Conservation (phyloP, 805 yeast genomes). For the Wickerhamomyces alni region DNA sequence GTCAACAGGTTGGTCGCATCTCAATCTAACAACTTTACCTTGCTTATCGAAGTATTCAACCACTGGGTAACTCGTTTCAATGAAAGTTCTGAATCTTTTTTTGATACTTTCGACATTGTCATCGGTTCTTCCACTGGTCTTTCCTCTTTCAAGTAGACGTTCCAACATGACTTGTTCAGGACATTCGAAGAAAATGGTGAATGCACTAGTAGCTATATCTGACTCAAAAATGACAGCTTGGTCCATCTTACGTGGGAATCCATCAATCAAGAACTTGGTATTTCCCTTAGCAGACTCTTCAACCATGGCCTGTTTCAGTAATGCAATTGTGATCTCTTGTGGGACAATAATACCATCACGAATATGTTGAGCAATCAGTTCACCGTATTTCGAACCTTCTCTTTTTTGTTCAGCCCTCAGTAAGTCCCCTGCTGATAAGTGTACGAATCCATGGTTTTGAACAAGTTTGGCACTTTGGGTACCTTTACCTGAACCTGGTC, state of each 20-base stretch:
- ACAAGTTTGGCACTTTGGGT: conserved; percentile 91
- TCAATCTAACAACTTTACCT: conserved; percentile 68
- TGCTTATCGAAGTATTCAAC: conserved; percentile 74
- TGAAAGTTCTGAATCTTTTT: conserved; percentile 81
- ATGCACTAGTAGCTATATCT: conserved; percentile 60
- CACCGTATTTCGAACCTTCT: conserved; percentile 77
- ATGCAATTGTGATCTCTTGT: conserved; percentile 80
- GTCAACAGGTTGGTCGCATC: conserved; percentile 78
- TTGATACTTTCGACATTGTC: conserved; percentile 88
- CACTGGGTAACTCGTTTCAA: conserved; percentile 91
- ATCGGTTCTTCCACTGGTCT: conserved; percentile 91
- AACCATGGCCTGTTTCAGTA: conserved; percentile 73
- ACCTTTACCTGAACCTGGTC: conserved; percentile 98
- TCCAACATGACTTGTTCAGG: conserved; percentile 78
- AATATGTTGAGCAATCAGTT: conserved; percentile 75
- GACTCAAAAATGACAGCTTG: conserved; percentile 93
- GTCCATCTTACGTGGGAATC: conserved; percentile 98
- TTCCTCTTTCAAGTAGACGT: conserved; percentile 84
- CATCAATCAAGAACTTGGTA: conserved; percentile 74
- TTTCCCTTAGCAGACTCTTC: conserved; percentile 44
- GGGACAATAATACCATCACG: conserved; percentile 91
- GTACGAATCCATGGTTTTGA: conserved; percentile 73
- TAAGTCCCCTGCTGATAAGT: conserved; percentile 93
- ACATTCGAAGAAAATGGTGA: conserved; percentile 74
- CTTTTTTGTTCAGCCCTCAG: conserved; percentile 88